phyloP scores from a whole-genome alignment of 441 rosid species.

The Gossypium schwendimanii region DNA sequence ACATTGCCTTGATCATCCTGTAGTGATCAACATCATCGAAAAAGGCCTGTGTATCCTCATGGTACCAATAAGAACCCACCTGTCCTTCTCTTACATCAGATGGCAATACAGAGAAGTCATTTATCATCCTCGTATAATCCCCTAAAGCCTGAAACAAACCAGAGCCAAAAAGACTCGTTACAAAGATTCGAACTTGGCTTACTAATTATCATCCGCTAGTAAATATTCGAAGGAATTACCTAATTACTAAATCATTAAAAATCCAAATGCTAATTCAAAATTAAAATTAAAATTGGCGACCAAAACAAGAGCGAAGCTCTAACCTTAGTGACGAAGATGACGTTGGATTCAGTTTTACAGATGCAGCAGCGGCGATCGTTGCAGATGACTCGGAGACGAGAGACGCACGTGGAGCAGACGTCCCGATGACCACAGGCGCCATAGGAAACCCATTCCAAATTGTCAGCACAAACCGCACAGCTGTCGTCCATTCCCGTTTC shows the following conservation, averaged over 20 bases:
- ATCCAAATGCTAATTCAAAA: not conserved
- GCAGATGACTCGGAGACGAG: constrained; percentile 88
- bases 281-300: not conserved
- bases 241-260: not conserved
- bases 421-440: constrained; percentile 91
- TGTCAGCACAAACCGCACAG: constrained; percentile 92
- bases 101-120: constrained; percentile 75
- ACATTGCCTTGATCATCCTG: constrained; percentile 95
- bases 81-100: constrained; percentile 72
- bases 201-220: not conserved
- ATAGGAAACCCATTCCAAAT: constrained; percentile 91
- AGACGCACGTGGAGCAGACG: constrained; percentile 94
- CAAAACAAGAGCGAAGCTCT: constrained; percentile 6
- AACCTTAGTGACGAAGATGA: constrained; percentile 87
- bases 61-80: constrained; percentile 66
- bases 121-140: constrained; percentile 77
- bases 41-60: constrained; percentile 75
- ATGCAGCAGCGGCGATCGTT: constrained; percentile 84
- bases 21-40: constrained; percentile 90
- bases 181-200: not conserved
- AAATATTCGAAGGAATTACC: too few relatives aligned
- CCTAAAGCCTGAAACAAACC: constrained; percentile 66
- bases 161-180: not conserved
- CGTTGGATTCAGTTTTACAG: constrained; percentile 63
- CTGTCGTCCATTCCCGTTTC: constrained; percentile 68